phyloP scores from a whole-genome alignment of 2,329 filamentous ascomycete genomes.

The Exophiala mesophila region DNA sequence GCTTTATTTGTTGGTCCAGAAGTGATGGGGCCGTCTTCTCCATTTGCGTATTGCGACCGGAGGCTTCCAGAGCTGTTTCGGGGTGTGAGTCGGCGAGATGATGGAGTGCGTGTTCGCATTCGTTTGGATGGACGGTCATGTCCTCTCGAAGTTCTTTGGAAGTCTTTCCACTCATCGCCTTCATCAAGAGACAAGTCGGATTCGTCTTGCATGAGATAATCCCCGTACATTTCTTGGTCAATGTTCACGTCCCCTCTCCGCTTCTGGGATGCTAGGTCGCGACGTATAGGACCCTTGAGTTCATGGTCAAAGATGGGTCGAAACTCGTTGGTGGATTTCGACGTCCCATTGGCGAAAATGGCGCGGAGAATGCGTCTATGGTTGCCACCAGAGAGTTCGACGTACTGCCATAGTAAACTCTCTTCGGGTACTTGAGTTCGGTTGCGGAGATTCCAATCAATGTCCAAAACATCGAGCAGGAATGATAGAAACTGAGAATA shows the following conservation, averaged over 20 bases:
- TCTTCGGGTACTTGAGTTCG: constrained; percentile 28
- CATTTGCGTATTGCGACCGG: constrained; percentile 13
- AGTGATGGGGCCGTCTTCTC: constrained; percentile 12
- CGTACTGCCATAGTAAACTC: constrained; percentile 42
- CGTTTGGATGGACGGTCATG: constrained; percentile 12
- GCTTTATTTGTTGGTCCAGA: constrained; percentile 20
- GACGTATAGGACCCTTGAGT: constrained; percentile 32
- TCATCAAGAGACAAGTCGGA: constrained; percentile 33
- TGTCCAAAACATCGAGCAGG: constrained; percentile 50
- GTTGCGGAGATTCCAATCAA: constrained; percentile 36
- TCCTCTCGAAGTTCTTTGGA: constrained; percentile 2
- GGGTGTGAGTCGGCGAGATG: constrained; percentile 26
- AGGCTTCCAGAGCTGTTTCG: constrained; percentile 14
- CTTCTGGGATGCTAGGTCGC: constrained; percentile 34
- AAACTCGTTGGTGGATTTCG: constrained; percentile 38
- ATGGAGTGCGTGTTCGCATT: constrained; percentile 25
- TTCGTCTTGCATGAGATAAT: constrained; percentile 38
- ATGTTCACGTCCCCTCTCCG: constrained; percentile 41
- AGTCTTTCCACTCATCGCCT: constrained; percentile 15
- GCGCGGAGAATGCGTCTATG: constrained; percentile 42
- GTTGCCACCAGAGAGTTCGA: constrained; percentile 30
- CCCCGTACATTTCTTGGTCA: constrained; percentile 42
- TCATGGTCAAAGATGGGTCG: constrained; percentile 42
- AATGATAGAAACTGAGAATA: constrained; percentile 78
- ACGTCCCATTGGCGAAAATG: constrained; percentile 43